phyloP scores from a whole-genome alignment of 441 rosid species.

The Croton laevigatus region DNA sequence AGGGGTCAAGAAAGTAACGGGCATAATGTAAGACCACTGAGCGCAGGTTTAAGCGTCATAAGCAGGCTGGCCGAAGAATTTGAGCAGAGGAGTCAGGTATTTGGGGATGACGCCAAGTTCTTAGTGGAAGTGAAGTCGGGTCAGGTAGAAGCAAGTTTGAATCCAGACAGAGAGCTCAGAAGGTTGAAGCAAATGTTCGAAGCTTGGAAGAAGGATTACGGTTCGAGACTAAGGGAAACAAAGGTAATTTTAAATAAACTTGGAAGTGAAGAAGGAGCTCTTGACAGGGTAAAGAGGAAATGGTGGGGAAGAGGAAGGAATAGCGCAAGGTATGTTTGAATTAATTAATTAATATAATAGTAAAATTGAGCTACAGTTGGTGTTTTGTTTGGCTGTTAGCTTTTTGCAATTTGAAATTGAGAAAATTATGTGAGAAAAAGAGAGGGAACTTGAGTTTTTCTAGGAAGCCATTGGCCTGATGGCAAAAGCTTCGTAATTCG shows the following conservation, averaged over 20 bases:
- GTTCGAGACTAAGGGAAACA: slow-evolving; percentile 74
- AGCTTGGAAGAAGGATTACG: slow-evolving; percentile 97
- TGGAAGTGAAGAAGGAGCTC: slow-evolving; percentile 72
- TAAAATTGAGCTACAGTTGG: neutral
- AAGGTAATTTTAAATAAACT: slow-evolving; percentile 85
- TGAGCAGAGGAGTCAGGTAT: slow-evolving; percentile 97
- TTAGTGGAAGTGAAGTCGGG: slow-evolving; percentile 98
- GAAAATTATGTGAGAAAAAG: neutral
- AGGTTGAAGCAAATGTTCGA: slow-evolving; percentile 96
- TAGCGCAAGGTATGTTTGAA: slow-evolving; percentile 53
- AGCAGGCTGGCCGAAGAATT: slow-evolving; percentile 91
- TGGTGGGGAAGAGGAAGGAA: slow-evolving; percentile 98
- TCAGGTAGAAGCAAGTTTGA: slow-evolving; percentile 88
- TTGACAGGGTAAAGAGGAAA: slow-evolving; percentile 72
- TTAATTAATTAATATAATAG: no score
- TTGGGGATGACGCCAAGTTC: slow-evolving; percentile 95
- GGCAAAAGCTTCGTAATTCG: neutral
- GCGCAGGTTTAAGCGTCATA: slow-evolving; percentile 82
- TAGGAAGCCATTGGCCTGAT: neutral
- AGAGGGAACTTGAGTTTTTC: neutral
- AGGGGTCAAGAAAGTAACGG: slow-evolving; percentile 67
- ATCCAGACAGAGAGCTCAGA: slow-evolving; percentile 84
- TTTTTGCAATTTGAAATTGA: slow-evolving; percentile 6
- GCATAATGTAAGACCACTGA: slow-evolving; percentile 57
- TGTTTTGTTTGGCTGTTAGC: slow-evolving; percentile 17